These are phyloP conservation scores for Ilyonectria destructans DNA, from an alignment of 2,329 filamentous ascomycete genomes.

Conservation along the genomic window DNA sequence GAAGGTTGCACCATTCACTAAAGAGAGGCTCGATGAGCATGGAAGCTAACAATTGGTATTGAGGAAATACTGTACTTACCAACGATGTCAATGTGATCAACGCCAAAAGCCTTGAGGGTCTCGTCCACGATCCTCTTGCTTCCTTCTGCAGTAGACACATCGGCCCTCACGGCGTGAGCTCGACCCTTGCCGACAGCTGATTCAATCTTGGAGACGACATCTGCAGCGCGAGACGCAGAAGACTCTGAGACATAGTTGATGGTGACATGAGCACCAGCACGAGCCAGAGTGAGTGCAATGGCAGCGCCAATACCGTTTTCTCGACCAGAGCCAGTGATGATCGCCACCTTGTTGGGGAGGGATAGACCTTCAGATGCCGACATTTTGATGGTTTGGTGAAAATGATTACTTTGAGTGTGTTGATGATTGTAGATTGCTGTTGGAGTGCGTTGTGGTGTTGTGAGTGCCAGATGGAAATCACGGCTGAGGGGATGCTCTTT, in stretches of 20 bases:
- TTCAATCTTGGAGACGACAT: constrained; percentile 46
- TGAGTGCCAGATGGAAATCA: no score
- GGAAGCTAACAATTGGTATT: not conserved
- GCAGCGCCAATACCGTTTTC: constrained; percentile 60
- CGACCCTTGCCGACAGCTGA: constrained; percentile 15
- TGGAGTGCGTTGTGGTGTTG: not conserved
- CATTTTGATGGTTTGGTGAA: not conserved
- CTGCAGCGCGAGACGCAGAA: constrained; percentile 48
- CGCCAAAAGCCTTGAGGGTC: constrained; percentile 51
- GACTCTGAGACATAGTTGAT: constrained; percentile 58
- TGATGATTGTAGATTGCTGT: not conserved
- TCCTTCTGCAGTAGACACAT: constrained; percentile 50
- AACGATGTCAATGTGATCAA: constrained; percentile 55
- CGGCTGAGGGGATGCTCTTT: no score
- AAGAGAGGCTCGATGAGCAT: not conserved
- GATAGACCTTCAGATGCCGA: constrained; percentile 38
- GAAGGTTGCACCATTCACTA: constrained; percentile 55
- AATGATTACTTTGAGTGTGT: not conserved
- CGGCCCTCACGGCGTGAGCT: constrained; percentile 50
- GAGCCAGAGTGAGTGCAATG: constrained; percentile 56
- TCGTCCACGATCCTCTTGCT: constrained; percentile 51
- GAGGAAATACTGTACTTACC: constrained; percentile 12
- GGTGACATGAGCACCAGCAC: constrained; percentile 56
- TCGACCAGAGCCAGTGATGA: constrained; percentile 60
- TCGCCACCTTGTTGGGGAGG: constrained; percentile 58